Percentiles rank a stretch among this genome's conserved stretches.
These are phyloP conservation scores for Jamesozyma rosinii DNA, from an alignment of 805 yeast genomes.

Conservation along the genomic window DNA sequence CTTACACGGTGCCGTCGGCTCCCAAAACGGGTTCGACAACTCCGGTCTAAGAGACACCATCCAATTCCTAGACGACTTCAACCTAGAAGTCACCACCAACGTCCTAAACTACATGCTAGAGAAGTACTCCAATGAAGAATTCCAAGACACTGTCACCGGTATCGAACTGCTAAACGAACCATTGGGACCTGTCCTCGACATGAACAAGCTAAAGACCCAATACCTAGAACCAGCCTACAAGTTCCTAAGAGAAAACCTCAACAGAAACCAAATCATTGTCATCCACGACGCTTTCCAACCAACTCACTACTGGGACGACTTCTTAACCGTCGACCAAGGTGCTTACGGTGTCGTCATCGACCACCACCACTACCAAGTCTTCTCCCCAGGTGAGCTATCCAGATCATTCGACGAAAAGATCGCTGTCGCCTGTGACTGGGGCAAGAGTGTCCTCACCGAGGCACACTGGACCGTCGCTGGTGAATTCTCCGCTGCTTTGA, in stretches of 20 bases:
- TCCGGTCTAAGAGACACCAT: slow-evolving; percentile 68
- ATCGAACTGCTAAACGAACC: slow-evolving; percentile 88
- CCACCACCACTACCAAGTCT: slow-evolving; percentile 88
- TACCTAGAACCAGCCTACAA: slow-evolving; percentile 59
- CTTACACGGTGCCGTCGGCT: slow-evolving; percentile 93
- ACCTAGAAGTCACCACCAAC: slow-evolving; percentile 44
- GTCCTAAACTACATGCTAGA: slow-evolving; percentile 47
- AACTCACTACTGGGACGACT: slow-evolving; percentile 53
- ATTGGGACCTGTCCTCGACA: slow-evolving; percentile 57
- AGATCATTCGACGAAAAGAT: slow-evolving; percentile 56
- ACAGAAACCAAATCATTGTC: slow-evolving; percentile 48
- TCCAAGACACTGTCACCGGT: slow-evolving; percentile 67
- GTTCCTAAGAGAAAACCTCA: slow-evolving; percentile 44
- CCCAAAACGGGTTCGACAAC: slow-evolving; percentile 93
- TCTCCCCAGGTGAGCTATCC: slow-evolving; percentile 51
- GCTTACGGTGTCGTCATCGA: slow-evolving; percentile 69
- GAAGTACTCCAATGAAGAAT: slow-evolving; percentile 55
- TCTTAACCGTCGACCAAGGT: slow-evolving; percentile 34
- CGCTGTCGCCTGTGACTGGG: slow-evolving; percentile 44
- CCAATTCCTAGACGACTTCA: slow-evolving; percentile 43
- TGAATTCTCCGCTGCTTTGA: slow-evolving; percentile 87
- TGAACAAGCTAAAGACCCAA: slow-evolving; percentile 42
- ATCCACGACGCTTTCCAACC: slow-evolving; percentile 78
- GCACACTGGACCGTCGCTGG: slow-evolving; percentile 72
- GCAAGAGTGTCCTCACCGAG: slow-evolving; percentile 38